Percentiles rank a stretch among this genome's conserved stretches.
Conservation (phyloP, 192 early-diverging fungal genomes). For the Coemansia sp. region DNA sequence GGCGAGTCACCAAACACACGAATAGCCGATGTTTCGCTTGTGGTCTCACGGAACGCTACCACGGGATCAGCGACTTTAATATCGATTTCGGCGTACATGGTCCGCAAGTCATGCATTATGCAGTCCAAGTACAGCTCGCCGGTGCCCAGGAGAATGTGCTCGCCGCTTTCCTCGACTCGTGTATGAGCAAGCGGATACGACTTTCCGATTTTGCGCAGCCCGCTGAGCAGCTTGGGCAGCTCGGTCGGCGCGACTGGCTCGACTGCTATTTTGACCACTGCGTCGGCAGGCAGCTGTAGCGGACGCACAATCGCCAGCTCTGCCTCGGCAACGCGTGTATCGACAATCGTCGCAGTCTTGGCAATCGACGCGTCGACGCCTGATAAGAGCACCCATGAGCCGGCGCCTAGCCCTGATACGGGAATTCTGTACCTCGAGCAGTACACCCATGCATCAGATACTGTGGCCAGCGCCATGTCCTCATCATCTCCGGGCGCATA, state of each 20-base stretch:
- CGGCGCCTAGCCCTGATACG: slow-evolving; percentile 75
- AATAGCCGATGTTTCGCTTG: slow-evolving; percentile 87
- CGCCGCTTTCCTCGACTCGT: slow-evolving; percentile 95
- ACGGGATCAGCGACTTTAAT: slow-evolving; percentile 98
- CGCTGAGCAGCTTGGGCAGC: slow-evolving; percentile 96
- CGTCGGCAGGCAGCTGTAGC: slow-evolving; percentile 72
- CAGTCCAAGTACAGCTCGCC: slow-evolving; percentile 98
- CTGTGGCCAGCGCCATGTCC: slow-evolving; percentile 77
- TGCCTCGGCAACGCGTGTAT: slow-evolving; percentile 56
- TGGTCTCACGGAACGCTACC: slow-evolving; percentile 93
- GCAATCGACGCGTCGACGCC: slow-evolving; percentile 92
- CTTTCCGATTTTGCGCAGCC: slow-evolving; percentile 93
- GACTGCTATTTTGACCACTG: slow-evolving; percentile 92
- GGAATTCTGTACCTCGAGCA: slow-evolving; percentile 79
- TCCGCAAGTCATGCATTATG: slow-evolving; percentile 90
- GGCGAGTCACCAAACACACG: slow-evolving; percentile 97
- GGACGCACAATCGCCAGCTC: slow-evolving; percentile 82
- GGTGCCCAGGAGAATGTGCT: slow-evolving; percentile 90
- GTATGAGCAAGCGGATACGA: slow-evolving; percentile 87
- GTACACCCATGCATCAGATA: slow-evolving; percentile 70
- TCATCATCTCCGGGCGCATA: slow-evolving; percentile 92
- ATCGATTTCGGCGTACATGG: slow-evolving; percentile 93
- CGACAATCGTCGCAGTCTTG: slow-evolving; percentile 93
- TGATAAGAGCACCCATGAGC: slow-evolving; percentile 84
- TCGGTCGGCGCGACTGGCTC: slow-evolving; percentile 98